These are phyloP conservation scores for Parascedosporium putredinis DNA, from an alignment of 2,329 filamentous ascomycete species.

Conservation along the genomic window DNA sequence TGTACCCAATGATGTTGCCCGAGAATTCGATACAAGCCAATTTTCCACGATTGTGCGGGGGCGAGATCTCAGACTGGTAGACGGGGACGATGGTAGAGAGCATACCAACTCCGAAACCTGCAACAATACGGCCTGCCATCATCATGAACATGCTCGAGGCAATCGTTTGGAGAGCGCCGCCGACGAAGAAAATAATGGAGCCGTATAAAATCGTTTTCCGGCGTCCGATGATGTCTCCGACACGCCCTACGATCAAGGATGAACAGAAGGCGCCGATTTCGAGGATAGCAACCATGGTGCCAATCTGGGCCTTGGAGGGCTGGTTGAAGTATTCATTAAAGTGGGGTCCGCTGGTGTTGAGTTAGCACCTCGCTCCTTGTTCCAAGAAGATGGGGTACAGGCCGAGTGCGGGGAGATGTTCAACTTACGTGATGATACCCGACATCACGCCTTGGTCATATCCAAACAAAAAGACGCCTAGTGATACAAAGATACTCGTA, in stretches of 20 bases:
- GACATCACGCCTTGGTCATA: constrained; percentile 91
- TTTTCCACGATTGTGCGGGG: constrained; percentile 90
- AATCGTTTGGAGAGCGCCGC: constrained; percentile 75
- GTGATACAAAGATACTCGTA: constrained; percentile 80
- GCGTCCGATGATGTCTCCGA: constrained; percentile 86
- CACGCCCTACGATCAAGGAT: constrained; percentile 72
- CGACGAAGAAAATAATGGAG: constrained; percentile 75
- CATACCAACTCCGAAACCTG: constrained; percentile 77
- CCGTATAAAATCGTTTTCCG: constrained; percentile 88
- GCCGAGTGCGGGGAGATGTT: no score
- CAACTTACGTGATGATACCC: constrained; percentile 55
- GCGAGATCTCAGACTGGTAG: constrained; percentile 91
- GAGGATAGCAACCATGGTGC: constrained; percentile 95
- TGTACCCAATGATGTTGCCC: constrained; percentile 92
- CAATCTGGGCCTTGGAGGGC: constrained; percentile 75
- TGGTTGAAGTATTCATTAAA: constrained; percentile 92
- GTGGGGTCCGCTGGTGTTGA: constrained; percentile 55
- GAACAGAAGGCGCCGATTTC: constrained; percentile 89
- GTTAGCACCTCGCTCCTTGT: background rate
- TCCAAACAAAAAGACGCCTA: constrained; percentile 81
- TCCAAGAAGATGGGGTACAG: no score
- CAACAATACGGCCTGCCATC: constrained; percentile 71
- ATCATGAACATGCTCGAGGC: constrained; percentile 83
- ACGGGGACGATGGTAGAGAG: constrained; percentile 87
- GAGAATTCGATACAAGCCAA: constrained; percentile 97